phyloP scores from a whole-genome alignment of 768 basidiomycete genomes.

The Cytidiella melzeri region DNA sequence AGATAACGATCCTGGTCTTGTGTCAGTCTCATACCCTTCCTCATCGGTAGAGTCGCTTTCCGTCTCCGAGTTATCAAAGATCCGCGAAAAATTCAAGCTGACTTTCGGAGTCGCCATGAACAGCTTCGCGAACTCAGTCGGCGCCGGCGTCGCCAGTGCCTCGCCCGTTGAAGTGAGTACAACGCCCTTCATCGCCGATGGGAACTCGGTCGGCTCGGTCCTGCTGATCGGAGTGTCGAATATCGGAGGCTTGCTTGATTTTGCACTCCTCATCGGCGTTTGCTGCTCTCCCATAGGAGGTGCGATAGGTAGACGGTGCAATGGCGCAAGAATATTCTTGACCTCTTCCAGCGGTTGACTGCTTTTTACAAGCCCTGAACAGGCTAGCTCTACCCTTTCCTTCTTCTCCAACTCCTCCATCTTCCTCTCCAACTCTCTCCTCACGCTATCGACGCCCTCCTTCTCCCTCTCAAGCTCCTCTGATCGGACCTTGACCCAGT shows the following conservation, averaged over 20 bases:
- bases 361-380: background rate
- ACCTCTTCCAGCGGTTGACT: conserved; percentile 62
- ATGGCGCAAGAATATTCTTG: conserved; percentile 58
- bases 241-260: conserved; percentile 22
- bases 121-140: conserved; percentile 56
- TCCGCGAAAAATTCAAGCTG: conserved; percentile 70
- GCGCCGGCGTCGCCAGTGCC: conserved; percentile 63
- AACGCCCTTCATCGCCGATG: conserved; percentile 50
- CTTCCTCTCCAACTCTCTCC: conserved; percentile 45
- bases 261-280: conserved; percentile 15
- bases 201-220: conserved; percentile 18
- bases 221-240: conserved; percentile 53
- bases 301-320: conserved; percentile 28
- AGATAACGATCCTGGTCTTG: conserved; percentile 4
- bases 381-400: conserved; percentile 8
- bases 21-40: conserved; percentile 24
- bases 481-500: conserved; percentile 46
- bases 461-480: conserved; percentile 50
- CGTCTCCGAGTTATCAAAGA: conserved; percentile 56
- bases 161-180: conserved; percentile 77
- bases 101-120: conserved; percentile 67
- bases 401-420: conserved; percentile 37
- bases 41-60: conserved; percentile 21
- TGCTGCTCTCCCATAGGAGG: conserved; percentile 24
- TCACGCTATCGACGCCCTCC: conserved; percentile 38